Base-by-base conservation (phyloP, 78 protist genomes). In the Bigelowiella natans region DNA sequence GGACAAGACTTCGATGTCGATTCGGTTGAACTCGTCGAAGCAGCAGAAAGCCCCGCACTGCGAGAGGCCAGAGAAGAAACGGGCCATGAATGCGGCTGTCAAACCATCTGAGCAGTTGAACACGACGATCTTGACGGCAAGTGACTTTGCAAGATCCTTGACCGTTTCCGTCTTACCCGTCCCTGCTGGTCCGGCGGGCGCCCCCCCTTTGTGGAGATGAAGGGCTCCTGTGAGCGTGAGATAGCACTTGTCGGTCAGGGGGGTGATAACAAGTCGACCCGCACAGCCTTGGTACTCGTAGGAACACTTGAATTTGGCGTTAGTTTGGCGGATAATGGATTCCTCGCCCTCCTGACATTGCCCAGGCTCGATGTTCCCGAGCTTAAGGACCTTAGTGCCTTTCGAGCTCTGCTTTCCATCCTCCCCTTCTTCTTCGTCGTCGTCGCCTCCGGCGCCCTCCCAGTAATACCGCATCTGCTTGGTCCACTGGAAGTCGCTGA, bases 211-310 rank as follows among this genome's bases (percentile, higher is more conserved):
- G 40, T 90, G 3, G 90, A 95, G 63, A 3, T 89, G 82, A 85
- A 96, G 83, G 1, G 95, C 97, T 26, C 94, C 91, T 0, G 95
- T 96, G 88, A 89, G 86, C 73, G 92, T 89, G 82, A 89, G 64
- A 90, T 89, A 92, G 83, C 93, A 91, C 89, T 89, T 86, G 89
- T 95, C 97, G 1, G 98, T 97, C n/a, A 97, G 95, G 1, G 98
- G 98, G 11, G 98, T 97, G 89, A 97, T 94, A 37, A 97, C 98
- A 2, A 96, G 94, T 40, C 98, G 93, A 29, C 93, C 38, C 31
- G 88, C 28, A 73, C 89, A 87, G 38, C 98, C 98, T 18, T 51
- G 73, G 18, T 51, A 51, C 18, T 51, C 73, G 73, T 51, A 51
- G 7, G 73, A 51, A 51, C 73, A 51, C 18, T 51, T 51, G 18